A percentile compares a stretch with the other conserved stretches of the same genome.
Evolutionary conservation across 1,284 basidiomycete genomes (phyloP).

Genomic region (Mycena citricolor): DNA sequence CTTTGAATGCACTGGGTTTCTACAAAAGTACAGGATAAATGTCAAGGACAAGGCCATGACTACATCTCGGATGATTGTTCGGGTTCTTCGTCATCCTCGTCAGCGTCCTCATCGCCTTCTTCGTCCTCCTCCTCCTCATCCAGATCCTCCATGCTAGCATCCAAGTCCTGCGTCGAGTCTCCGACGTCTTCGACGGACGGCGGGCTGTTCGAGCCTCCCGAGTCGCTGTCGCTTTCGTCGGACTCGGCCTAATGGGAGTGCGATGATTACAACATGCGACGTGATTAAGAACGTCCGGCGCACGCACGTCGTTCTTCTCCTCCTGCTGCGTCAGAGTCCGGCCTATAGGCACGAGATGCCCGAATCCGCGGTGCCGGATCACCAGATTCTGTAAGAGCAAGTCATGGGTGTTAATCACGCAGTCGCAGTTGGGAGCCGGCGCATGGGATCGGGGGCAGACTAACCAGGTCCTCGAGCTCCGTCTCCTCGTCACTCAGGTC

Average conservation of each 20-base stretch:
- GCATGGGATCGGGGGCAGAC: slow-evolving; percentile 23
- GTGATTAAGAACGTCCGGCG: background rate
- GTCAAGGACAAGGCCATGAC: slow-evolving; percentile 15
- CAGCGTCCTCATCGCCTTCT: slow-evolving; percentile 39
- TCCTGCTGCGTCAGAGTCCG: slow-evolving; percentile 70
- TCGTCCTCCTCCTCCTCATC: slow-evolving; percentile 58
- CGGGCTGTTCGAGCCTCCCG: slow-evolving; percentile 36
- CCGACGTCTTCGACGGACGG: slow-evolving; percentile 52
- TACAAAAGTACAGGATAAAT: no score
- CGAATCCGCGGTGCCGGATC: slow-evolving; percentile 65
- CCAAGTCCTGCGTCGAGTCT: slow-evolving; percentile 57
- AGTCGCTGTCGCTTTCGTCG: slow-evolving; percentile 49
- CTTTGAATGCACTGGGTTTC: no score
- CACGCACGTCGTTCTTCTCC: slow-evolving; percentile 77
- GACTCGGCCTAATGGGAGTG: slow-evolving; percentile 36
- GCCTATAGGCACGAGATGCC: slow-evolving; percentile 72
- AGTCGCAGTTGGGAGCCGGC: background rate
- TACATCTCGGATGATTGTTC: slow-evolving; percentile 36
- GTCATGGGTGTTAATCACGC: slow-evolving; percentile 5
- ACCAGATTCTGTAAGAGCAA: slow-evolving; percentile 46
- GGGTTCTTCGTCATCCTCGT: slow-evolving; percentile 38
- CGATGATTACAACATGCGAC: background rate
- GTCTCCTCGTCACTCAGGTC: slow-evolving; percentile 84
- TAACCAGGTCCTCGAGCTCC: slow-evolving; percentile 70
- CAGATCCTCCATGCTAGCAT: slow-evolving; percentile 71